Base-by-base conservation (phyloP, 305 asterid species). In the Petunia hybrid region DNA sequence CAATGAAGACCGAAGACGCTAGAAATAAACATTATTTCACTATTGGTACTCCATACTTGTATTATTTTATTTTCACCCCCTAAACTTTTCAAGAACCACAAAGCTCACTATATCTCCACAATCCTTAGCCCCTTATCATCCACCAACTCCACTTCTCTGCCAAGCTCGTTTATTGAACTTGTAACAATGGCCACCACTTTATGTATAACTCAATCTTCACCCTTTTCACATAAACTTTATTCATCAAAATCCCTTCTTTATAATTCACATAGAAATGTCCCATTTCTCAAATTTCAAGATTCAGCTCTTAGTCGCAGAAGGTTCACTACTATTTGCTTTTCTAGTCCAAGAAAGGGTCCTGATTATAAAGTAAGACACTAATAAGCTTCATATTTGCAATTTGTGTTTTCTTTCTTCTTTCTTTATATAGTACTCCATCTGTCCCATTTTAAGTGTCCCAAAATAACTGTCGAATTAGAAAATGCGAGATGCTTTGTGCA, bases 241-340 rank as follows among this genome's bases (percentile, higher is more conserved):
- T 56, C 63, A 48, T 51, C 65, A 16, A 80, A 55, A n/a, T 39
- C 1, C 12, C 45, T 40, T 55, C 31, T 60, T 67, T 38, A 55
- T 12, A 67, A 80, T 10, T 39, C 77, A 14, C 68, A 55, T 39
- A 65, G 82, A 70, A 42, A 53, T 67, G 12, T 45, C 76, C 77
- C 78, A 51, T 73, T 73, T 74, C 79, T 74, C 79, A 74, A 74
- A 14, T 53, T 74, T 74, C 79, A 53, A 74, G 79, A 53, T 74
- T 74, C 64, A 74, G 64, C 1, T 53, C 0, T 8, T 53, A 36
- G 36, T 74, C 63, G 53, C 0, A 57, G 65, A 42, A 57, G 82
- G 35, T 53, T 79, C 68, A 63, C 82, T 57, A 66, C 82, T 53
- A 16, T 53, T 22, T 79, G 77, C 6, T 57, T 66, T 79, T 60